A percentile compares a stretch with the other conserved stretches of the same genome.
These are phyloP conservation scores for Fusarium sp. DNA, from an alignment of 2,329 filamentous ascomycete genomes.

Conservation along the genomic window DNA sequence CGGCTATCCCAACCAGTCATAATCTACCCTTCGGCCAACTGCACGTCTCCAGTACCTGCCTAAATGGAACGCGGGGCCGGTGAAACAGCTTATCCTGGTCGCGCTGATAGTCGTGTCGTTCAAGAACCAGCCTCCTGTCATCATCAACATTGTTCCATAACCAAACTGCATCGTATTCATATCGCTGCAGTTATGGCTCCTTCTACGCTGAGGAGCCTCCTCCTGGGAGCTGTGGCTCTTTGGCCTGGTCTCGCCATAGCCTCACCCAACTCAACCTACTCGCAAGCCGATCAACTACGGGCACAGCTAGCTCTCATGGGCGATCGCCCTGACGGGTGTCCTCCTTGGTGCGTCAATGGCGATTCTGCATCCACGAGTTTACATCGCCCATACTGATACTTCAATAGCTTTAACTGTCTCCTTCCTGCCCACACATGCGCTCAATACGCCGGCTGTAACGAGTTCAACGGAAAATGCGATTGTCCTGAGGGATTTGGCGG, in stretches of 20 bases:
- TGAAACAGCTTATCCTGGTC: slow-evolving; percentile 42
- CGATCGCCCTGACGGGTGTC: slow-evolving; percentile 80
- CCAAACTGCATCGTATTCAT: slow-evolving; percentile 32
- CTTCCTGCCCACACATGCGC: slow-evolving; percentile 91
- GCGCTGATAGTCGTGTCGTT: slow-evolving; percentile 24
- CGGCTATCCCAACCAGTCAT: slow-evolving; percentile 26
- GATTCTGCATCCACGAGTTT: neutral
- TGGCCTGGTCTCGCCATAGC: slow-evolving; percentile 55
- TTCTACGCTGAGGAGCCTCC: slow-evolving; percentile 51
- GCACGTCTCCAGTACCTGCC: slow-evolving; percentile 34
- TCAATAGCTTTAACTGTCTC: slow-evolving; percentile 92
- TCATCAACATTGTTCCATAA: slow-evolving; percentile 30
- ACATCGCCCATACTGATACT: slow-evolving; percentile 16
- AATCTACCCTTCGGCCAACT: neutral
- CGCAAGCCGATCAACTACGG: slow-evolving; percentile 68
- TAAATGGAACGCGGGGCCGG: slow-evolving; percentile 41
- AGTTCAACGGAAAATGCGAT: slow-evolving; percentile 89
- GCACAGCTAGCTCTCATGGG: slow-evolving; percentile 77
- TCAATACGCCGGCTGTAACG: slow-evolving; percentile 90
- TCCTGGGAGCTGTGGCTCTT: slow-evolving; percentile 53
- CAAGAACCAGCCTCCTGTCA: slow-evolving; percentile 28
- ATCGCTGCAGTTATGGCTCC: slow-evolving; percentile 54
- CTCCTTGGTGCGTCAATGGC: slow-evolving; percentile 70
- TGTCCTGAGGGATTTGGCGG: slow-evolving; percentile 94
- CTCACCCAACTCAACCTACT: slow-evolving; percentile 66